Conservation (phyloP, 306 rosid genomes). For the Myrica gale region DNA sequence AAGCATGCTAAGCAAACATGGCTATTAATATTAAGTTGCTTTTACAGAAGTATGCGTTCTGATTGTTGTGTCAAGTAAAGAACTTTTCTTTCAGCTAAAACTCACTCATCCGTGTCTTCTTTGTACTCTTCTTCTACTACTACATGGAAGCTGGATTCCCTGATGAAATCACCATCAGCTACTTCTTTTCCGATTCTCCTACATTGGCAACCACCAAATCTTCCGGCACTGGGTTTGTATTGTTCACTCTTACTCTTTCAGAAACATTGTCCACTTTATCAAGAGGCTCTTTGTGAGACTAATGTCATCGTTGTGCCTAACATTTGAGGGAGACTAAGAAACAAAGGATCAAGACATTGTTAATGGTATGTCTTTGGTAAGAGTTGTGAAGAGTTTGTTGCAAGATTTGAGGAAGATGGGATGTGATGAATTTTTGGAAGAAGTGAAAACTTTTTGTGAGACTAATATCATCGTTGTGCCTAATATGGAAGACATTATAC, state of each 20-base stretch:
- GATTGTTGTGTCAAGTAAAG: not conserved
- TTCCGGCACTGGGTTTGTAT: slow-evolving; percentile 8
- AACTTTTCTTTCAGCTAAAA: slow-evolving; percentile 22
- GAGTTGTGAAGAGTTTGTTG: too few species aligned
- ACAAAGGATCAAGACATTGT: too few species aligned
- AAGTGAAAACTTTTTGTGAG: too few species aligned
- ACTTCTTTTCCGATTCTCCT: slow-evolving; percentile 30
- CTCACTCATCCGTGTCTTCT: slow-evolving; percentile 52
- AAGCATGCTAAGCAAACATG: slow-evolving; percentile 8
- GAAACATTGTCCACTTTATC: slow-evolving; percentile 15
- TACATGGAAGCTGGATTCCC: slow-evolving; percentile 27
- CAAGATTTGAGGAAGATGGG: too few species aligned
- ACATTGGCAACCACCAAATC: slow-evolving; percentile 27
- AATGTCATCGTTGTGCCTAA: slow-evolving; percentile 30
- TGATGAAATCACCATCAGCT: slow-evolving; percentile 12
- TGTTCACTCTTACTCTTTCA: slow-evolving; percentile 20
- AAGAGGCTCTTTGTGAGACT: too few species aligned
- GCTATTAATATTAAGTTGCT: not conserved
- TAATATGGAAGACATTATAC: too few species aligned
- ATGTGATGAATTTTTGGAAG: too few species aligned
- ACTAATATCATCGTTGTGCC: too few species aligned
- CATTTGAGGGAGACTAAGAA: too few species aligned
- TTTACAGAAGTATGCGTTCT: not conserved
- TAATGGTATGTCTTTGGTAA: too few species aligned
- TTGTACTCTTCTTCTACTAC: slow-evolving; percentile 52